A percentile compares a stretch with the other conserved stretches of the same genome.
These are phyloP conservation scores for Podila epicladia DNA, from an alignment of 192 early-diverging fungal genomes.

Conservation along the genomic window DNA sequence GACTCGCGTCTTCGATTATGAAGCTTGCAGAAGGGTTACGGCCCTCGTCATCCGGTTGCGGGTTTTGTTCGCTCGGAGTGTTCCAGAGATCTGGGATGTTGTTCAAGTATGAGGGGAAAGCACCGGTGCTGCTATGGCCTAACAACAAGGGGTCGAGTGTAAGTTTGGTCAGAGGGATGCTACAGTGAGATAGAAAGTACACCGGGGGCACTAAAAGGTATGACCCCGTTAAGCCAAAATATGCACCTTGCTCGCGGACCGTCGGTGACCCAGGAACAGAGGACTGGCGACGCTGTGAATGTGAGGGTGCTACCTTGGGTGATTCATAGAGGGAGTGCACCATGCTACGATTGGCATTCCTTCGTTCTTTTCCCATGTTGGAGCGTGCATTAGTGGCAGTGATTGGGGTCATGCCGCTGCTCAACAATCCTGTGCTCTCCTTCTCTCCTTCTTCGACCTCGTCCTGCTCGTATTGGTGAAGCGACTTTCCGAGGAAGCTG, in stretches of 20 bases:
- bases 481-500: not conserved
- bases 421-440: not conserved
- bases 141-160: not conserved
- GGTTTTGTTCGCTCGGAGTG: not conserved
- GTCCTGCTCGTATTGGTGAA: constrained; percentile 1
- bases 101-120: constrained; percentile 7
- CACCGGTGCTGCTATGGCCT: not conserved
- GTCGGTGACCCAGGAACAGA: constrained; percentile 23
- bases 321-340: constrained; percentile 34
- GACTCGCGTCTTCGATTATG: constrained; percentile 26
- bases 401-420: not conserved
- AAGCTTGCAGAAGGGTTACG: constrained; percentile 6
- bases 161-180: not conserved
- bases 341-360: constrained; percentile 18
- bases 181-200: too few relatives aligned
- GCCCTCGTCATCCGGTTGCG: not conserved
- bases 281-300: constrained; percentile 11
- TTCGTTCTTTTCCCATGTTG: constrained; percentile 1
- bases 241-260: not conserved
- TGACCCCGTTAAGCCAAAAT: not conserved
- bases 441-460: not conserved
- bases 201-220: not conserved
- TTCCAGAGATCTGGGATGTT: constrained; percentile 19
- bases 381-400: not conserved
- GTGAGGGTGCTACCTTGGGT: constrained; percentile 6